Conservation (phyloP, 305 asterid genomes). For the Solanum chacoense region DNA sequence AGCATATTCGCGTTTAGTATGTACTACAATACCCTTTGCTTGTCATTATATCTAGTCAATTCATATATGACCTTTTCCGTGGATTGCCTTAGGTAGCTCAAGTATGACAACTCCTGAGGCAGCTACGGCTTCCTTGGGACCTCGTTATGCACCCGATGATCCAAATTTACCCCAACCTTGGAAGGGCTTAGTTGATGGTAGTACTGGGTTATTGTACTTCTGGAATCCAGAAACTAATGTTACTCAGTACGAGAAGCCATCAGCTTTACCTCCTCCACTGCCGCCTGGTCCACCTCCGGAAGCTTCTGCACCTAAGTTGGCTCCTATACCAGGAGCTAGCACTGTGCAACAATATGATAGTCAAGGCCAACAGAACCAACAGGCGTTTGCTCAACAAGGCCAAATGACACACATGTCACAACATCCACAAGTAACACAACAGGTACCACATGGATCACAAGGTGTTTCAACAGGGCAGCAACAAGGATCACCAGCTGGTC, state of each 20-base stretch:
- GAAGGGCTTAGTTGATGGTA: conserved; percentile 90
- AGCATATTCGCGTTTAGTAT: background rate
- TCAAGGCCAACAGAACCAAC: conserved; percentile 39
- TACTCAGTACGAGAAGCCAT: conserved; percentile 81
- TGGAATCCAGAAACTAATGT: conserved; percentile 95
- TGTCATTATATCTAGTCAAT: background rate
- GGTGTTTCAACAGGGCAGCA: conserved; percentile 33
- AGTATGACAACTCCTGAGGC: conserved; percentile 66
- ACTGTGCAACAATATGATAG: conserved; percentile 35
- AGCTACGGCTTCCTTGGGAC: conserved; percentile 47
- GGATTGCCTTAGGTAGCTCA: background rate
- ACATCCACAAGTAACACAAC: conserved; percentile 29
- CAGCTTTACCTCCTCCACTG: conserved; percentile 54
- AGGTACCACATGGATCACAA: conserved; percentile 23
- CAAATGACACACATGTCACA: conserved; percentile 32
- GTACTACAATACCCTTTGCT: background rate
- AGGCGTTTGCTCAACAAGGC: conserved; percentile 2
- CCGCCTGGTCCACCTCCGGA: conserved; percentile 65
- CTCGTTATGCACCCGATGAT: conserved; percentile 91
- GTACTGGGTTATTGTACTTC: conserved; percentile 53
- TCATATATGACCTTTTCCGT: background rate
- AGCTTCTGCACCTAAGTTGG: conserved; percentile 45
- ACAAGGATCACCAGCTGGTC: conserved; percentile 49
- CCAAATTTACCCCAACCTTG: conserved; percentile 91
- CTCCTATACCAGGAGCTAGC: conserved; percentile 55